These are phyloP conservation scores for Aureobasidium sp. DNA, from an alignment of 2,329 filamentous ascomycete genomes.

Conservation along the genomic window DNA sequence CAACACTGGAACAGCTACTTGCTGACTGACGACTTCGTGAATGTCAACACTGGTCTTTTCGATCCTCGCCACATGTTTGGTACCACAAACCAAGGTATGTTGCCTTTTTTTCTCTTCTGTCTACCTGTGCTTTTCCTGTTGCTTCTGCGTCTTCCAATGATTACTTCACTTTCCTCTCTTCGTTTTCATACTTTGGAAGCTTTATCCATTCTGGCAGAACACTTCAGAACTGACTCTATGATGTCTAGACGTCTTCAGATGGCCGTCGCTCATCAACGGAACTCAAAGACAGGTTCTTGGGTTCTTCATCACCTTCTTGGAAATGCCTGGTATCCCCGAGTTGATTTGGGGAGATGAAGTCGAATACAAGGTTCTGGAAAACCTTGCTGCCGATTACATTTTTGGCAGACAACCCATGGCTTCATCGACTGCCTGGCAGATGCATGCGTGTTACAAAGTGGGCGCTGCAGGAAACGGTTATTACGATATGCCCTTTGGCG, in stretches of 20 bases:
- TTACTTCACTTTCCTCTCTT: too few species aligned
- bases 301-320: slow-evolving; percentile 49
- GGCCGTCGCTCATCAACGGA: slow-evolving; percentile 50
- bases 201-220: too few species aligned
- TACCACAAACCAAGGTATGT: slow-evolving; percentile 46
- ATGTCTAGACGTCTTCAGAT: slow-evolving; percentile 58
- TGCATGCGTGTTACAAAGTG: slow-evolving; percentile 54
- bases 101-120: too few species aligned
- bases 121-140: too few species aligned
- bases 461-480: slow-evolving; percentile 42
- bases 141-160: too few species aligned
- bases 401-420: slow-evolving; percentile 57
- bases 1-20: slow-evolving; percentile 40
- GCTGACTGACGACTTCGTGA: slow-evolving; percentile 37
- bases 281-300: slow-evolving; percentile 49
- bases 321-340: slow-evolving; percentile 53
- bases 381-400: slow-evolving; percentile 52
- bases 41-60: slow-evolving; percentile 50
- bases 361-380: slow-evolving; percentile 54
- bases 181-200: too few species aligned
- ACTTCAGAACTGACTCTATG: too few species aligned
- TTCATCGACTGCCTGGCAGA: slow-evolving; percentile 52
- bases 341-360: slow-evolving; percentile 58
- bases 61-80: slow-evolving; percentile 58
- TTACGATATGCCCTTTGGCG: slow-evolving; percentile 48